phyloP scores from a whole-genome alignment of 805 yeast genomes.

The Yarrowia divulgata region DNA sequence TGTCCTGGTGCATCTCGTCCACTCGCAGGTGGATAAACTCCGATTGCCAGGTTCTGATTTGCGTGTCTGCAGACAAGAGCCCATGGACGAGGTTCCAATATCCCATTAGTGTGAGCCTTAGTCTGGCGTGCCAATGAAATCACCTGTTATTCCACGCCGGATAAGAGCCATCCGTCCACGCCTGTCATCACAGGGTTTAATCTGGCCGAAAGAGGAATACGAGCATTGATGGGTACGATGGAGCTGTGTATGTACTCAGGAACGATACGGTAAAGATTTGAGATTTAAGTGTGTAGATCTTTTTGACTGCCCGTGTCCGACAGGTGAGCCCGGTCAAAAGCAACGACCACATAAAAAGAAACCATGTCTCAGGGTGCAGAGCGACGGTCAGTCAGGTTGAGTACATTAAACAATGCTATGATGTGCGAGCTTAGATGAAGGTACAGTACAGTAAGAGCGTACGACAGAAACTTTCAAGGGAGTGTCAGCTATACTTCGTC shows the following conservation, averaged over 20 bases:
- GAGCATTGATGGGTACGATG: not conserved
- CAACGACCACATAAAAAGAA: slow-evolving; percentile 6
- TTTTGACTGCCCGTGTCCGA: slow-evolving; percentile 7
- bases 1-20: too few species aligned
- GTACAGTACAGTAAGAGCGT: too few species aligned
- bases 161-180: not conserved
- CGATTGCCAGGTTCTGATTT: not conserved
- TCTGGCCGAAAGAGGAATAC: slow-evolving; percentile 5
- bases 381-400: too few species aligned
- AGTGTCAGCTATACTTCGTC: too few species aligned
- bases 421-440: too few species aligned
- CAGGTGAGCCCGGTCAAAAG: slow-evolving; percentile 26
- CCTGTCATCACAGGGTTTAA: slow-evolving; percentile 15
- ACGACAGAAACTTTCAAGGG: too few species aligned
- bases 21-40: slow-evolving; percentile 5
- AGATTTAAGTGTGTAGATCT: too few species aligned
- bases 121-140: not conserved
- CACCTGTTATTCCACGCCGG: not conserved
- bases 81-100: too few species aligned
- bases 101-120: not conserved
- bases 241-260: too few species aligned
- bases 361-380: slow-evolving; percentile 4
- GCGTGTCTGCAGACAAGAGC: not conserved
- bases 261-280: too few species aligned
- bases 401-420: too few species aligned